Conservation (phyloP, 2,329 filamentous ascomycete genomes). For the Penicillium sp. region DNA sequence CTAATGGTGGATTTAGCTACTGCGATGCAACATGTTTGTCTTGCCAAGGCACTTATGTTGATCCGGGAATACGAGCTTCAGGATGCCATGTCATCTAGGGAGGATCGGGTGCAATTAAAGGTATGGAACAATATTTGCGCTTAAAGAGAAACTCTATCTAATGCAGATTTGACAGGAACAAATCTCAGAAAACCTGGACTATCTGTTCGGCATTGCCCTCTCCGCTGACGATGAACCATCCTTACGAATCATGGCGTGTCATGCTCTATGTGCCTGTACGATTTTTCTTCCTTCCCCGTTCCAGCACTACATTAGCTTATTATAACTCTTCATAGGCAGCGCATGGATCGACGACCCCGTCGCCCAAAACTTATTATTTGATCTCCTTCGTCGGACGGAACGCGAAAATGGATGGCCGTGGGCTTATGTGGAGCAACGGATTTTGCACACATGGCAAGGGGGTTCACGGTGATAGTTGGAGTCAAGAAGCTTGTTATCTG, state of each 20-base stretch:
- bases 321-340: constrained; percentile 17
- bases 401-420: constrained; percentile 24
- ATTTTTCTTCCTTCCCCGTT: neutral
- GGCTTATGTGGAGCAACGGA: constrained; percentile 21
- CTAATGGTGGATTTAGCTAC: constrained; percentile 23
- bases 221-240: constrained; percentile 36
- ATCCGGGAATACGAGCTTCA: constrained; percentile 23
- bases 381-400: constrained; percentile 19
- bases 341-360: constrained; percentile 32
- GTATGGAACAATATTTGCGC: constrained; percentile 14
- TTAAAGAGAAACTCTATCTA: neutral
- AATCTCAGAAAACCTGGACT: constrained; percentile 28
- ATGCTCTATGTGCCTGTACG: constrained; percentile 35
- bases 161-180: constrained; percentile 17
- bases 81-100: constrained; percentile 9
- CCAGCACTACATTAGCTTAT: neutral
- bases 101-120: constrained; percentile 22
- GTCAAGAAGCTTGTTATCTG: neutral
- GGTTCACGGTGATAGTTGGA: constrained; percentile 15
- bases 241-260: constrained; percentile 34
- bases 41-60: constrained; percentile 32
- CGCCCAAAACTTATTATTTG: constrained; percentile 18
- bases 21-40: constrained; percentile 34
- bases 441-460: constrained; percentile 24
- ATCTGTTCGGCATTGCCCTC: constrained; percentile 35